A percentile compares a stretch with the other conserved stretches of the same genome.
phyloP scores from a whole-genome alignment of 2,329 filamentous ascomycete genomes.

The Clarireedia paspali region DNA sequence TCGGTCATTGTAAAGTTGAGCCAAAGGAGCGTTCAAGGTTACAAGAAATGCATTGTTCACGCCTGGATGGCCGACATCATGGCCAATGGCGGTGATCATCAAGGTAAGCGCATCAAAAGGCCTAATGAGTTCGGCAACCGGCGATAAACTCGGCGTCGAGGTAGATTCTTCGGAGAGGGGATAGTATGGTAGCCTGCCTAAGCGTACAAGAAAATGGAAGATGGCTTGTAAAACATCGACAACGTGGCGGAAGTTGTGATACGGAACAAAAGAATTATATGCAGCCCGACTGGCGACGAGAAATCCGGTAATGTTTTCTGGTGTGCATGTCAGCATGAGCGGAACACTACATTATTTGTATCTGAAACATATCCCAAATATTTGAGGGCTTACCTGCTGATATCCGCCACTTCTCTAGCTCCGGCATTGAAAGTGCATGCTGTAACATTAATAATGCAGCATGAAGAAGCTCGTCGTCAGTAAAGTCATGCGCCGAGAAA shows the following conservation, averaged over 20 bases:
- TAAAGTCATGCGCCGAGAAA: conserved; percentile 84
- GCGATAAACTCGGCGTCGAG: conserved; percentile 39
- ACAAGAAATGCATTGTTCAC: conserved; percentile 97
- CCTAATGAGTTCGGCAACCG: conserved; percentile 67
- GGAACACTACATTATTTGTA: conserved; percentile 14
- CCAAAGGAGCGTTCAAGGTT: conserved; percentile 83
- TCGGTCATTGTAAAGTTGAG: conserved; percentile 92
- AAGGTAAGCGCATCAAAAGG: conserved; percentile 86
- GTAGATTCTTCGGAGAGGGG: conserved; percentile 29
- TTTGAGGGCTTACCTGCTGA: conserved; percentile 53
- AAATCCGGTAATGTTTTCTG: conserved; percentile 77
- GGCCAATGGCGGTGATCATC: conserved; percentile 91
- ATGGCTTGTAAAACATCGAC: conserved; percentile 92
- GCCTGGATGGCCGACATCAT: conserved; percentile 94
- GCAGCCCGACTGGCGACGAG: conserved; percentile 81
- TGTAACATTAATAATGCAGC: conserved; percentile 83
- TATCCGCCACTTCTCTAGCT: conserved; percentile 74
- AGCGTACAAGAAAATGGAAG: conserved; percentile 79
- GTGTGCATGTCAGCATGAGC: conserved; percentile 34
- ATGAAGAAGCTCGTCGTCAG: conserved; percentile 83
- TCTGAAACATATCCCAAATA: conserved; percentile 23
- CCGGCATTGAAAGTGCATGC: conserved; percentile 76
- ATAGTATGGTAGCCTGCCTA: conserved; percentile 68
- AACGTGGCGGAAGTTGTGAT: conserved; percentile 97
- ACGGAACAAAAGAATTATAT: conserved; percentile 95